A percentile compares a stretch with the other conserved stretches of the same genome.
Evolutionary conservation across 2,329 filamentous ascomycete genomes (phyloP).

Genomic region (Beauveria pseudobassiana): DNA sequence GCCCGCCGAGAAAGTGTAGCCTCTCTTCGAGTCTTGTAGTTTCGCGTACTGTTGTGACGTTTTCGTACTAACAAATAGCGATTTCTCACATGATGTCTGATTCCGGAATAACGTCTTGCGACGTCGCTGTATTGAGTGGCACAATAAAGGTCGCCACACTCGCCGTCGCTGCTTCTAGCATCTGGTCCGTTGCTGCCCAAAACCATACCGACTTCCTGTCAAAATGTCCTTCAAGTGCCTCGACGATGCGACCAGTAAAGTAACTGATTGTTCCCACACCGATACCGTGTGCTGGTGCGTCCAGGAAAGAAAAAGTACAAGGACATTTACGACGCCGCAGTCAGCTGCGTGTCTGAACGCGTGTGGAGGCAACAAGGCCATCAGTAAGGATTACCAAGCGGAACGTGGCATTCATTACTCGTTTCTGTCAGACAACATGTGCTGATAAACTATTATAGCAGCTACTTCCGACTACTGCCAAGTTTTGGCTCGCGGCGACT

Average conservation of each 20-base stretch:
- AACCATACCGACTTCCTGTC: slow-evolving; percentile 19
- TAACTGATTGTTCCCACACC: slow-evolving; percentile 18
- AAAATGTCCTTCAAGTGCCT: slow-evolving; percentile 24
- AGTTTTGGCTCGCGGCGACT: slow-evolving; percentile 14
- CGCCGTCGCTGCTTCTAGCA: slow-evolving; percentile 15
- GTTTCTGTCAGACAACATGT: neutral
- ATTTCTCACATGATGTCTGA: no score
- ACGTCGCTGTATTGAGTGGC: neutral
- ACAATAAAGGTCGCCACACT: slow-evolving; percentile 18
- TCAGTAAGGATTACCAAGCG: slow-evolving; percentile 18
- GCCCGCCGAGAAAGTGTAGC: neutral
- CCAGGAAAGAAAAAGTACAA: slow-evolving; percentile 21
- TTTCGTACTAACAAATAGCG: neutral
- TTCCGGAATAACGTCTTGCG: no score
- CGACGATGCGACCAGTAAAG: slow-evolving; percentile 16
- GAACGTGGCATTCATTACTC: neutral
- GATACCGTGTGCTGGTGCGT: slow-evolving; percentile 22
- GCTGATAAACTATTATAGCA: slow-evolving; percentile 6
- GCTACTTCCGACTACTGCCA: slow-evolving; percentile 13
- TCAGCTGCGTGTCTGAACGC: slow-evolving; percentile 21
- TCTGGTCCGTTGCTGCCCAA: slow-evolving; percentile 17
- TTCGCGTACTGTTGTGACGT: neutral
- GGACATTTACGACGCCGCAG: slow-evolving; percentile 20
- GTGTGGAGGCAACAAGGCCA: slow-evolving; percentile 20
- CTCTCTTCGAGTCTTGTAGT: neutral